Base-by-base conservation (phyloP, 192 early-diverging fungal genomes). In the Oehlia diaphana region DNA sequence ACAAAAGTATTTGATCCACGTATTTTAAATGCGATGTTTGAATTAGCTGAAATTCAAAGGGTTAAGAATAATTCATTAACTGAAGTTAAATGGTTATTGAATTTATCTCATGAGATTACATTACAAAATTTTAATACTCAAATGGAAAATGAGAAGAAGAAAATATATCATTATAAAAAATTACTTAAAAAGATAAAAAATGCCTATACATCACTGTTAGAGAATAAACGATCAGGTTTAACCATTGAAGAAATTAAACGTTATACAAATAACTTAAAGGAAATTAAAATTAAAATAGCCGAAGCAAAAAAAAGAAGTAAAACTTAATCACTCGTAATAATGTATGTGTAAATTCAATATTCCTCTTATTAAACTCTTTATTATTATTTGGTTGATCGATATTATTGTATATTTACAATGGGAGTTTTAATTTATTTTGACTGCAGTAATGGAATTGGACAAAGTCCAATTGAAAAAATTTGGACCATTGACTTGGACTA, bases 1-100 rank as follows among this genome's bases (percentile, higher is more conserved):
- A 69, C 10, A 2, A 35, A 74, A 33, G n/a, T 13, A 21, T 58
- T 58, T 26, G 72, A 74, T 74, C 14, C 23, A 50, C 72, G 26
- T 28, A 37, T 74, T 31, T 74, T 74, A 74, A 74, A 50, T 53
- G 58, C 26, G 26, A 53, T 74, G n/a, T 58, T 74, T 8, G 72
- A 74, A 28, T 74, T 74, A 21, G 39, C 72, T 6, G 47, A 19
- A 5, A 37, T 69, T 37, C 28, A 69, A 37, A 6, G 67, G 4
- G 39, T 58, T 21, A 19, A 58, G 13, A 19, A 58, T 58, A 16
- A 21, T 58, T 58, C 53, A 19, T 58, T 21, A 21, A 19, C 19
- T 58, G 53, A 58, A 58, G 3, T 19, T 58, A 19, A 19, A 58
- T 58, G 53, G 53, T 19, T 58, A 58, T 58, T 58, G 53, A 19